Evolutionary conservation across 768 basidiomycete genomes (phyloP).

Genomic region (Lactarius sp.): DNA sequence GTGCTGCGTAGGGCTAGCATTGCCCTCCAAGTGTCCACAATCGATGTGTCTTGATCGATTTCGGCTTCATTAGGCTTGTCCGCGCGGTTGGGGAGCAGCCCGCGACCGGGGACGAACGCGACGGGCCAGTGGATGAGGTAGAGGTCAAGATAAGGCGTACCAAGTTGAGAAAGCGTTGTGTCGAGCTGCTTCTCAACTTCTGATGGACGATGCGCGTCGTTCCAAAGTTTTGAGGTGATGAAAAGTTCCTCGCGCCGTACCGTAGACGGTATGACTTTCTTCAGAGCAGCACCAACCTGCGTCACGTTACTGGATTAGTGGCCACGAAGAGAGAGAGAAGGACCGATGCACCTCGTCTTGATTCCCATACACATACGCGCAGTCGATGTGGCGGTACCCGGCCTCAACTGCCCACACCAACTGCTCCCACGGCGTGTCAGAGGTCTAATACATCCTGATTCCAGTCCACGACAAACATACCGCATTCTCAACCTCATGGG

Average conservation of each 20-base stretch:
- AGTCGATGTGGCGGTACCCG: constrained; percentile 83
- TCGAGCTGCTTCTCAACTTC: constrained; percentile 71
- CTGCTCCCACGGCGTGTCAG: constrained; percentile 34
- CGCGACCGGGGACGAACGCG: constrained; percentile 52
- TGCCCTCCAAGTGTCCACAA: constrained; percentile 83
- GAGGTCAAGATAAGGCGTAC: constrained; percentile 72
- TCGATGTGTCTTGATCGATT: constrained; percentile 51
- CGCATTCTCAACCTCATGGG: constrained; percentile 68
- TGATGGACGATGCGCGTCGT: constrained; percentile 60
- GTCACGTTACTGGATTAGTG: neutral
- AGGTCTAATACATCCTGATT: neutral
- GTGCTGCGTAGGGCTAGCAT: constrained; percentile 65
- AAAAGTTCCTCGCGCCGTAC: constrained; percentile 79
- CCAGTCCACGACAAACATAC: constrained; percentile 34
- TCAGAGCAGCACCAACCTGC: constrained; percentile 61
- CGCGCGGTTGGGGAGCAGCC: constrained; percentile 49
- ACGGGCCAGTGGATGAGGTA: constrained; percentile 83
- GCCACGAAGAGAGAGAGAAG: neutral
- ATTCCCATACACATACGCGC: constrained; percentile 75
- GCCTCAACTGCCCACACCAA: constrained; percentile 68
- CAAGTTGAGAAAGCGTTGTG: constrained; percentile 67
- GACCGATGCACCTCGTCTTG: constrained; percentile 51
- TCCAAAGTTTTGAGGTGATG: constrained; percentile 83
- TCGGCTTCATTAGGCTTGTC: constrained; percentile 42
- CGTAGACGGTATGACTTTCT: constrained; percentile 70